Evolutionary conservation across 176 grass and related monocot genomes (phyloP), one percentile per base, ranked within the genome.

Genomic region (Musa acuminata): DNA sequence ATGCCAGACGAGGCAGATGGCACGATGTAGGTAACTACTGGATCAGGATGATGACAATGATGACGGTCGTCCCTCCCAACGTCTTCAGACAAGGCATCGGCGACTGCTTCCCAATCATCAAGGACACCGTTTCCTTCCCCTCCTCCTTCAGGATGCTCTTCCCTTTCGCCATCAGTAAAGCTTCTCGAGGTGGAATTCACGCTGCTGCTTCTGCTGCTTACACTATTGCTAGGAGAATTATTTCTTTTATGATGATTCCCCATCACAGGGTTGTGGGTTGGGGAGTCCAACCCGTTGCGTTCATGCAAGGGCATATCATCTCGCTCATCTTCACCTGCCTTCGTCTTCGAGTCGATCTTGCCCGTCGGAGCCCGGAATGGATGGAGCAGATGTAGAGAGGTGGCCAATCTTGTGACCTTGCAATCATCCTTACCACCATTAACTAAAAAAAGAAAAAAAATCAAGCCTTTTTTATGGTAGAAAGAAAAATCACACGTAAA

Each of bases 91-190:
- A 74, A 57, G 22, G 72, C 72, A 57, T 74, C 72, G 1, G 72
- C 72, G 14, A 74, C 52, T 20, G 52, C 72, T 23, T 74, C 72
- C 72, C 72, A 74, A 55, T 74, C 23, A 29, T 67, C 64, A 29
- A 67, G 23, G 21, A 67, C 64, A 10, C 26, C 64, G 21, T 67
- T 67, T 9, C 27, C 23, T 11, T 29, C 23, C 9, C 26, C 21
- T 67, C 13, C 20, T n/a, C 6, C 57, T 19, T 60, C 57, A 60
- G 17, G 29, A 35, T 35, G 29, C 10, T 16, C 13, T 57, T 16
- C 64, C 23, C 27, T 23, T 22, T 67, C 64, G 8, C 12, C 64
- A 67, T 67, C 23, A 29, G 22, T 29, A 8, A 67, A 2, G 13
- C 64, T 29, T 26, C 23, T 9, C 10, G 25, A 67, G 11, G 23